Evolutionary conservation across 768 basidiomycete genomes (phyloP).

Genomic region (Polyporus arcularius): DNA sequence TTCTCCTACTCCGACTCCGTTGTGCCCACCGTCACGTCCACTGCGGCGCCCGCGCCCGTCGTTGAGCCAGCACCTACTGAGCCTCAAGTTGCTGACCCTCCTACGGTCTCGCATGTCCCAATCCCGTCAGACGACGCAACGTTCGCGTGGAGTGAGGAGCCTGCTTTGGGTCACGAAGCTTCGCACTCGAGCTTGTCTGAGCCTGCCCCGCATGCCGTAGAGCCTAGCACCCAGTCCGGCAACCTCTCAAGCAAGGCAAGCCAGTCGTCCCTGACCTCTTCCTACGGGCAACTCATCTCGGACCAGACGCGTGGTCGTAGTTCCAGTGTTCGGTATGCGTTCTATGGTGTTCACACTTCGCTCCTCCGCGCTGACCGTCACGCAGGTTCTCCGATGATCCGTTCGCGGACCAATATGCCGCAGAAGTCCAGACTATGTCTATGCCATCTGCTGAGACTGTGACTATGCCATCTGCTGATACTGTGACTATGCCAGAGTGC

Average conservation of each 20-base stretch:
- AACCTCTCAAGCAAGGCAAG: constrained; percentile 23
- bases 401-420: constrained; percentile 27
- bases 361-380: neutral
- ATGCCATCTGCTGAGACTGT: too few relatives aligned
- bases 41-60: neutral
- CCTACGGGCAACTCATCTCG: constrained; percentile 26
- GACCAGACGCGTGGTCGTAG: constrained; percentile 28
- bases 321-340: constrained; percentile 28
- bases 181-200: constrained; percentile 15
- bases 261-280: constrained; percentile 29
- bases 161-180: constrained; percentile 12
- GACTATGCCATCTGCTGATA: too few relatives aligned
- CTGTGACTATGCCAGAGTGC: constrained; percentile 36
- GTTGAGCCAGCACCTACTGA: neutral
- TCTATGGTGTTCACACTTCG: neutral
- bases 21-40: constrained; percentile 18
- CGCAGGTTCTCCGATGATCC: constrained; percentile 24
- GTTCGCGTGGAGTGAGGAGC: constrained; percentile 27
- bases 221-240: constrained; percentile 3
- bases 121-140: constrained; percentile 23
- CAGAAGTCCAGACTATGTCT: constrained; percentile 1
- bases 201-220: constrained; percentile 1
- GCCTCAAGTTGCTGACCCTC: constrained; percentile 15
- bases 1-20: constrained; percentile 23
- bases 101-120: constrained; percentile 23